Conservation (phyloP, 345 rosid genomes). For the Corymbia maculata region DNA sequence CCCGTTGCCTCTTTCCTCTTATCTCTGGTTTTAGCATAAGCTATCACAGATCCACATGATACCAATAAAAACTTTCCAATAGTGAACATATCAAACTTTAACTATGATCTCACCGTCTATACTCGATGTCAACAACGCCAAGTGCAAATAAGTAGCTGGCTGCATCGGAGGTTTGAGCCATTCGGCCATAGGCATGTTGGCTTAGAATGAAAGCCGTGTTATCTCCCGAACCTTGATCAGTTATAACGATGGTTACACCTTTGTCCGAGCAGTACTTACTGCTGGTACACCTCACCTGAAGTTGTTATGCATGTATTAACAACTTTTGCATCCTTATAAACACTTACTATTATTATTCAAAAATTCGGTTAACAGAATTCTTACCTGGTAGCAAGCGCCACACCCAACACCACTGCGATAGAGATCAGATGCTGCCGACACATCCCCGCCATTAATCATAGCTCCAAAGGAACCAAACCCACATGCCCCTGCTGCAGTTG, state of each 20-base stretch:
- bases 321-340: background rate
- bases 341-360: background rate
- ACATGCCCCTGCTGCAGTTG: slow-evolving; percentile 45
- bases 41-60: background rate
- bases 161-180: slow-evolving; percentile 50
- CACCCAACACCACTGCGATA: slow-evolving; percentile 61
- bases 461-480: slow-evolving; percentile 71
- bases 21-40: background rate
- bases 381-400: slow-evolving; percentile 73
- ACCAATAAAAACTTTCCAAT: background rate
- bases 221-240: slow-evolving; percentile 46
- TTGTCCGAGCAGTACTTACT: slow-evolving; percentile 40
- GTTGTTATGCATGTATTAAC: background rate
- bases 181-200: slow-evolving; percentile 33
- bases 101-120: slow-evolving; percentile 37
- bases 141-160: slow-evolving; percentile 30
- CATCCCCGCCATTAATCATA: slow-evolving; percentile 55
- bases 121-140: slow-evolving; percentile 52
- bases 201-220: slow-evolving; percentile 53
- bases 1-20: background rate
- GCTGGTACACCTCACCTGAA: slow-evolving; percentile 53
- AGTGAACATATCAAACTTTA: background rate
- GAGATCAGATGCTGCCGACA: slow-evolving; percentile 54
- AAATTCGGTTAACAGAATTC: background rate
- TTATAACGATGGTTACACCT: slow-evolving; percentile 45